Base-by-base conservation (phyloP, 2,329 filamentous ascomycete genomes). In the Torrubiellomyces zombiae region DNA sequence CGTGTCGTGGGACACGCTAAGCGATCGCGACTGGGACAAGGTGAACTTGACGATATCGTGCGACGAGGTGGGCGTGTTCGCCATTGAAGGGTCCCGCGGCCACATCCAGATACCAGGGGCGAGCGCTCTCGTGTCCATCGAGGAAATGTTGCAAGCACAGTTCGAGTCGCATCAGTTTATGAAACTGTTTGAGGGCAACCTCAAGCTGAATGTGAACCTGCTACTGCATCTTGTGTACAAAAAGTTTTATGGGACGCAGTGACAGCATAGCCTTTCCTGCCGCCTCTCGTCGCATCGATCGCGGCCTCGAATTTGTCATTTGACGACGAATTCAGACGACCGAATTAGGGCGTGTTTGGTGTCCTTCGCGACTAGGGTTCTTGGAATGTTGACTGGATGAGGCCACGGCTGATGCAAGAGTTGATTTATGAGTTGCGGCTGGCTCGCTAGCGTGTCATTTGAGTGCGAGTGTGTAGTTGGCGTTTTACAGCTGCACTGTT, bases 91-190 rank as follows among this genome's bases (percentile, higher is more conserved):
- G 11, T 82, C 73, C 37, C 76, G 78, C 27, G 85, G 89, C 12
- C 81, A 80, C 47, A 92, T 95, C 58, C 89, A 94, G 67, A 82
- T 98, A 25, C 86, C 89, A 0, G 89, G 89, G 4, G 89, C 85
- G 6, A 91, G 77, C 44, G 83, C 82, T 6, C 67, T 82, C 38
- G 69, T 98, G 20, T 75, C 85, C 16, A 75, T 98, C 42, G 89
- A 98, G 47, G 86, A 94, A 42, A 60, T 98, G 34, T 60, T 98
- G 42, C 83, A 94, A 55, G 86, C 89, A 25, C 91, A 98, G 53
- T 98, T 94, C 48, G 89, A 95, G 53, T 83, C 89, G 38, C 80
- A 83, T 41, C 83, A 94, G 54, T 93, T 92, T 50, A 85, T 95
- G 70, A 83, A 81, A 43, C 62, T 95, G 32, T 98, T 98, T 43